These are phyloP conservation scores for Trichoderma sp. DNA, from an alignment of 2,329 filamentous ascomycete species.

Conservation along the genomic window DNA sequence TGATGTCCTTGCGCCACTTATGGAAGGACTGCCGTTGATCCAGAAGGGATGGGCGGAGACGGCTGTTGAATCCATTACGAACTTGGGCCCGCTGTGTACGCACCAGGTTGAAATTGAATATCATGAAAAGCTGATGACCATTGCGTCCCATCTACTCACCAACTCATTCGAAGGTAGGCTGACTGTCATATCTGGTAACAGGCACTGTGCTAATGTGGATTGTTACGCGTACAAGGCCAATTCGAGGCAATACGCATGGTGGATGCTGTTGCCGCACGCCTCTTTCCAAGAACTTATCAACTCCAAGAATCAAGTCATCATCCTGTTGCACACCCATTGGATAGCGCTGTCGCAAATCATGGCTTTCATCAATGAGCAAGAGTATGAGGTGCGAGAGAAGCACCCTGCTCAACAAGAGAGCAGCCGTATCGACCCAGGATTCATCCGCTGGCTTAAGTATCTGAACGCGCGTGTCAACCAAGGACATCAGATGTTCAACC, in stretches of 20 bases:
- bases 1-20: slow-evolving; percentile 45
- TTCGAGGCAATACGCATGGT: slow-evolving; percentile 55
- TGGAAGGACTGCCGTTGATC: slow-evolving; percentile 49
- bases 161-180: slow-evolving; percentile 55
- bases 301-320: slow-evolving; percentile 45
- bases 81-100: slow-evolving; percentile 46
- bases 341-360: slow-evolving; percentile 57
- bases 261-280: slow-evolving; percentile 58
- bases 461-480: slow-evolving; percentile 50
- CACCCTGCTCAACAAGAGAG: slow-evolving; percentile 27
- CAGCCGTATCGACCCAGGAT: slow-evolving; percentile 43
- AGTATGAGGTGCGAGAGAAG: slow-evolving; percentile 38
- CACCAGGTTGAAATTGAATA: slow-evolving; percentile 49
- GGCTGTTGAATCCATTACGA: slow-evolving; percentile 47
- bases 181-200: not conserved
- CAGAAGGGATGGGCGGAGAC: slow-evolving; percentile 47
- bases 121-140: slow-evolving; percentile 45
- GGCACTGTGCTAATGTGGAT: not conserved
- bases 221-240: slow-evolving; percentile 49
- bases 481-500: slow-evolving; percentile 49
- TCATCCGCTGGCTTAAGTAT: slow-evolving; percentile 52
- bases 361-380: slow-evolving; percentile 48
- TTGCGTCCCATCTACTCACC: slow-evolving; percentile 53
- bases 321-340: slow-evolving; percentile 56
- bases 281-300: slow-evolving; percentile 54